Evolutionary conservation across 2,329 filamentous ascomycete genomes (phyloP), one percentile per base, ranked within the genome.

Genomic region (Sclerotinia sclerotiorum): DNA sequence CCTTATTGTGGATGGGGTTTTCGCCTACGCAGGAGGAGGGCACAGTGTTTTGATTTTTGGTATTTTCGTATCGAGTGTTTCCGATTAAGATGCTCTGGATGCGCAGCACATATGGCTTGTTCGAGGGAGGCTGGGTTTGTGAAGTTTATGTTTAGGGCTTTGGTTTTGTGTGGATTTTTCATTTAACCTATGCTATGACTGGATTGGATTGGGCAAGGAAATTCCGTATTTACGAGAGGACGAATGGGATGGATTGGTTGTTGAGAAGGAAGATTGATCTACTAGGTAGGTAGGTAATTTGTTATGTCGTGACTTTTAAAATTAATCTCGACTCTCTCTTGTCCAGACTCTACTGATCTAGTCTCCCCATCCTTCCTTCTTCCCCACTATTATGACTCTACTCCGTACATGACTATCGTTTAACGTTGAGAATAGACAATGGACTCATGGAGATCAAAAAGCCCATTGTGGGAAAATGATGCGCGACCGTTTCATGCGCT

Each of bases 361-460:
- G 10, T 55, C 35, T 8, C 13, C 29, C 7, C 19, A 32, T 39
- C 32, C 1, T 15, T 35, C 35, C 21, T 3, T n/a, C n/a, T 11
- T 39, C 29, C 6, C 58, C 60, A 62, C 46, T 62, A 49, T 24
- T 49, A 51, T 39, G 48, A 35, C 29, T 58, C 60, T 62, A 32
- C 21, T 10, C 46, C 15, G 39, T 27, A 7, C 29, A 27, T 17
- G 13, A 29, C 29, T 51, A n/a, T 63, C n/a, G 15, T 51, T 49
- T 51, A 42, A 51, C 46, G n/a, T 63, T 51, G 24, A 63, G 48
- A 48, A 39, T 63, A 49, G 11, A 29, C 27, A 39, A 29, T 49
- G n/a, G n/a, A n/a, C n/a, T n/a, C n/a, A n/a, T n/a, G 58, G 29
- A 32, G 46, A 51, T 51, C 2, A 15, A 35, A 51, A 51, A 39